These are phyloP conservation scores for Aspergillus glaucus DNA, from an alignment of 2,329 filamentous ascomycete genomes.

Conservation along the genomic window DNA sequence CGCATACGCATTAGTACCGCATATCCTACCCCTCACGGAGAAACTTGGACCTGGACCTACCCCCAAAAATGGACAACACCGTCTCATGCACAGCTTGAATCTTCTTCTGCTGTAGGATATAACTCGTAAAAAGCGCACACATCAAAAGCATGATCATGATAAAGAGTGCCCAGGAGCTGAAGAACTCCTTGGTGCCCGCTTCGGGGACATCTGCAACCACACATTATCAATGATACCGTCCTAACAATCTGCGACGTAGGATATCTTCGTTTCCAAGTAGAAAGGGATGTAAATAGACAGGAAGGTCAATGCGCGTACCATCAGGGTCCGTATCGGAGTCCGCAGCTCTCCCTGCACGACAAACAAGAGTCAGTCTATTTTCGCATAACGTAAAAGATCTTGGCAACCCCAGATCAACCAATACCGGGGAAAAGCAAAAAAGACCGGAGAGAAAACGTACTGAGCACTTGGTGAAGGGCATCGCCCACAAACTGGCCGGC, in stretches of 20 bases:
- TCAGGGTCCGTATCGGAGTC: constrained; percentile 33
- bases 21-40: no score
- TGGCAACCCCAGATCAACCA: not conserved
- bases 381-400: not conserved
- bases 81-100: constrained; percentile 98
- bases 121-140: constrained; percentile 91
- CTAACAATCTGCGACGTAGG: not conserved
- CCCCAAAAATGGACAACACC: constrained; percentile 95
- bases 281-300: constrained; percentile 2
- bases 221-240: constrained; percentile 11
- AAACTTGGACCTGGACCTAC: constrained; percentile 39
- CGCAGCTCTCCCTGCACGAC: constrained; percentile 26
- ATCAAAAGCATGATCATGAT: constrained; percentile 94
- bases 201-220: constrained; percentile 57
- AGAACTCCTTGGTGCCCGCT: constrained; percentile 85
- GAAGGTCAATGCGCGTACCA: constrained; percentile 24
- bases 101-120: constrained; percentile 91
- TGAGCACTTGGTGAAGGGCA: constrained; percentile 27
- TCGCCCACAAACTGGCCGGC: constrained; percentile 31
- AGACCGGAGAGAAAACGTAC: constrained; percentile 20
- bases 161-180: constrained; percentile 93
- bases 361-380: constrained; percentile 1
- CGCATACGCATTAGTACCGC: not conserved
- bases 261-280: not conserved
- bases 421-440: not conserved